phyloP scores from a whole-genome alignment of 1,284 basidiomycete genomes.

The Cystodermella granulosa region DNA sequence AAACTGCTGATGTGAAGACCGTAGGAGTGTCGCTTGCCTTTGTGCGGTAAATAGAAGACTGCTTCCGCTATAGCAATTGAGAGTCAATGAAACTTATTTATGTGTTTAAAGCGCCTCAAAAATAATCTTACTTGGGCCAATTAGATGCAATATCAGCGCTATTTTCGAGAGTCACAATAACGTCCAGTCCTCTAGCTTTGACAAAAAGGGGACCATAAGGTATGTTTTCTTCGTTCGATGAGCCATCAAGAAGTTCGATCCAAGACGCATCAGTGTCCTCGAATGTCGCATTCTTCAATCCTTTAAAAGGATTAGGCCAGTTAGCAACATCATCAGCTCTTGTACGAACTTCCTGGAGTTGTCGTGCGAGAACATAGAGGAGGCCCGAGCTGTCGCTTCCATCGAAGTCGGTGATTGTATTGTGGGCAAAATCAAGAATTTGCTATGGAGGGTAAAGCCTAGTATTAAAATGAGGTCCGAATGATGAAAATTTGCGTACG shows the following conservation, averaged over 20 bases:
- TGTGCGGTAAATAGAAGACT: conserved; percentile 40
- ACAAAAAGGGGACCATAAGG: conserved; percentile 64
- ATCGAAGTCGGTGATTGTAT: conserved; percentile 42
- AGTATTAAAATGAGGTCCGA: neutral
- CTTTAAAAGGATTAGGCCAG: conserved; percentile 62
- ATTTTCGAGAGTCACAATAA: conserved; percentile 66
- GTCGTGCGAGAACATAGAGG: conserved; percentile 46
- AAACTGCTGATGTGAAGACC: conserved; percentile 55
- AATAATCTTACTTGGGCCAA: conserved; percentile 62
- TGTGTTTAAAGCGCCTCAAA: neutral
- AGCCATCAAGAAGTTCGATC: conserved; percentile 58
- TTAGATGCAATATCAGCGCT: conserved; percentile 52
- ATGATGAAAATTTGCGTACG: conserved; percentile 10
- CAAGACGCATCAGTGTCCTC: conserved; percentile 48
- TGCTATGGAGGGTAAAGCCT: conserved; percentile 31
- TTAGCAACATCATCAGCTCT: conserved; percentile 59
- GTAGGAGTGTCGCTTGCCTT: conserved; percentile 45
- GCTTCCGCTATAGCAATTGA: conserved; percentile 43
- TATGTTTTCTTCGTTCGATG: conserved; percentile 59
- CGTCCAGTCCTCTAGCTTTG: conserved; percentile 57
- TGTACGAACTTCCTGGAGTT: conserved; percentile 48
- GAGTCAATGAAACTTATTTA: conserved; percentile 2
- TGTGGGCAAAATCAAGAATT: conserved; percentile 45
- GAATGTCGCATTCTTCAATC: conserved; percentile 42
- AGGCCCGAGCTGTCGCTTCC: conserved; percentile 36